Conservation (phyloP, 2,329 filamentous ascomycete species). For the Eutypella sp. region DNA sequence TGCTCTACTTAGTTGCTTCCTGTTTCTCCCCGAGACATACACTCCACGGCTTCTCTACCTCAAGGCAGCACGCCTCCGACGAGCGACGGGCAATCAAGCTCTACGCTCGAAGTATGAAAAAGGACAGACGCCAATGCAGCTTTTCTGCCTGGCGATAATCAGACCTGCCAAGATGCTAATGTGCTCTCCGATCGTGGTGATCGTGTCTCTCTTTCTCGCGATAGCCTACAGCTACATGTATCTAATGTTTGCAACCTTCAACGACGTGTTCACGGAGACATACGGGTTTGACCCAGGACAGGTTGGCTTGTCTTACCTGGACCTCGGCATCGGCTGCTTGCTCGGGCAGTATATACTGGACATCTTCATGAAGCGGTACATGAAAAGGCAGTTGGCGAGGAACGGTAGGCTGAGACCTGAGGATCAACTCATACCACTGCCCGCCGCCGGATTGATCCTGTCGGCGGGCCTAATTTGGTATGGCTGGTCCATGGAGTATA, state of each 20-base stretch:
- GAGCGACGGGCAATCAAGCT: neutral
- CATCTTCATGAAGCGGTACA: constrained; percentile 28
- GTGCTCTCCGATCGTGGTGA: constrained; percentile 52
- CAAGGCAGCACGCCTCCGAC: neutral
- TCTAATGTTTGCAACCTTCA: constrained; percentile 38
- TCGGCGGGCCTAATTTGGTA: constrained; percentile 30
- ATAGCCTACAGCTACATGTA: constrained; percentile 40
- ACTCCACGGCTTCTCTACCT: neutral
- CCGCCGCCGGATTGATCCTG: constrained; percentile 16
- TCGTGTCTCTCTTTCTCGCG: constrained; percentile 52
- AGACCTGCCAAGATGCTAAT: constrained; percentile 55
- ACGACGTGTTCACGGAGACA: constrained; percentile 48
- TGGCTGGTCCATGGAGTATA: constrained; percentile 26
- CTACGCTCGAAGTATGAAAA: neutral
- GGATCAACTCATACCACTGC: constrained; percentile 18
- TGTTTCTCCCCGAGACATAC: neutral
- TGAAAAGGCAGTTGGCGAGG: constrained; percentile 45
- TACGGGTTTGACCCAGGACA: constrained; percentile 45
- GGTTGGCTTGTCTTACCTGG: constrained; percentile 51
- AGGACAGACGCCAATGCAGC: neutral
- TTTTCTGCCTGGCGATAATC: constrained; percentile 34
- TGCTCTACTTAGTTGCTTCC: neutral
- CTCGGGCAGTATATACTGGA: constrained; percentile 25
- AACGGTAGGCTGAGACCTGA: constrained; percentile 21
- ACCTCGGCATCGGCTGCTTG: constrained; percentile 48